Evolutionary conservation across 2,329 filamentous ascomycete genomes (phyloP), one percentile per base, ranked within the genome.

Genomic region (Colletotrichum caudatum): DNA sequence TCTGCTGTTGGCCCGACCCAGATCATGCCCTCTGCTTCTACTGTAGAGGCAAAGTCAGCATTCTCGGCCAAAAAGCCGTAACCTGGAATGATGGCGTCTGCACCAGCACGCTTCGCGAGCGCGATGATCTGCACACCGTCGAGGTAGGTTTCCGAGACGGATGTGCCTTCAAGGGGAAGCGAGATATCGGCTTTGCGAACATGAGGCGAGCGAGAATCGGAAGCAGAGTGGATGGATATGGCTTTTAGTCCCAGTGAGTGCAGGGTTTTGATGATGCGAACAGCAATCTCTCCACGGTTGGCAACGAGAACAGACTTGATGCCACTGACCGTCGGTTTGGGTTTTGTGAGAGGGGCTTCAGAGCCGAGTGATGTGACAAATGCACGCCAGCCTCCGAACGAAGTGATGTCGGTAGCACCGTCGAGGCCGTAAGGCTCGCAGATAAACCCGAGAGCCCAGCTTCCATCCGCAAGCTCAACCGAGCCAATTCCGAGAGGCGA

Each of bases 251-350:
- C 90, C 77, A 92, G 88, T 73, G 89, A 86, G 20, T 88, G 85
- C 23, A 92, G 89, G 23, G 92, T 93, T 58, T 87, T 84, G 73
- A 91, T 89, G 50, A 94, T 92, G 68, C 92, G 88, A 80, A 93
- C 82, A 29, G 92, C 92, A 74, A 94, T 94, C 77, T 94, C 92
- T 73, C 92, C 92, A 74, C 92, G 86, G 77, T 94, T 94, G 12
- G 92, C 92, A 74, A 94, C 92, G 0, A 94, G 84, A n/a, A 82
- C 75, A 14, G 72, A 77, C 5, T 75, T 77, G 18, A 81, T 76
- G 5, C 44, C 4, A 53, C 41, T 23, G 11, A 26, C 18, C 35
- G 12, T 14, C 64, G 29, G 1, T 8, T 9, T 46, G 9, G 33
- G 16, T 5, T 44, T 41, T 18, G 44, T 29, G 11, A 7, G 14